phyloP scores from a whole-genome alignment of 805 yeast species.

The Candida incommunis region DNA sequence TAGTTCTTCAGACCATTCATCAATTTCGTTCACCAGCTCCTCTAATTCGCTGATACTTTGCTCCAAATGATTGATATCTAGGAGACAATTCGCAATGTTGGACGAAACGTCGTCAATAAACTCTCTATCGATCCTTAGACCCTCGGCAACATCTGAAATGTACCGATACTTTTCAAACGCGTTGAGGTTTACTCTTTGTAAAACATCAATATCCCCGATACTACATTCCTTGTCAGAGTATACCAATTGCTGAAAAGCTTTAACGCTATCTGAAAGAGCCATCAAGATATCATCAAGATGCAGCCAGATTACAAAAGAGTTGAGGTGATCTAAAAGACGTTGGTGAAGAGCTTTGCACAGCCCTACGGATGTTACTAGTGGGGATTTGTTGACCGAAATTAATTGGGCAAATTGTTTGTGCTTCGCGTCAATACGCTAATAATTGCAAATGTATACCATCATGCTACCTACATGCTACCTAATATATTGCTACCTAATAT shows the following conservation, averaged over 20 bases:
- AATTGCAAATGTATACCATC: too few relatives aligned
- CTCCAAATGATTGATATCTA: slow-evolving; percentile 8
- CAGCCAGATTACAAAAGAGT: too few relatives aligned
- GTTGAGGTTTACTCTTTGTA: not conserved
- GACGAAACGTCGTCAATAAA: not conserved
- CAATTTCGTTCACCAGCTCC: slow-evolving; percentile 38
- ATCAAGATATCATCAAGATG: too few relatives aligned
- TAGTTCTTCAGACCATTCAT: slow-evolving; percentile 44
- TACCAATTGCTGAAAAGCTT: not conserved
- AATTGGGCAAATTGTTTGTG: too few relatives aligned
- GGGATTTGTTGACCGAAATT: too few relatives aligned
- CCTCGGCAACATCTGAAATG: not conserved
- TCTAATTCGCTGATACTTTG: slow-evolving; percentile 22
- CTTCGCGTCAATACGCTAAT: too few relatives aligned
- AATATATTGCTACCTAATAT: too few relatives aligned
- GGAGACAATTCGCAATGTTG: not conserved
- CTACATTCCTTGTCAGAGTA: not conserved
- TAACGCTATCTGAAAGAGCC: not conserved
- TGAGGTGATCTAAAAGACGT: too few relatives aligned
- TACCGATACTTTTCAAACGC: not conserved
- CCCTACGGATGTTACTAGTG: too few relatives aligned
- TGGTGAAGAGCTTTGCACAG: too few relatives aligned
- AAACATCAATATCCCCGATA: not conserved
- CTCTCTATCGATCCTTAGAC: not conserved
- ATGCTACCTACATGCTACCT: too few relatives aligned